A percentile compares a stretch with the other conserved stretches of the same genome.
These are phyloP conservation scores for Paratrypanosoma confusum DNA, from an alignment of 208 protist genomes.

Conservation along the genomic window DNA sequence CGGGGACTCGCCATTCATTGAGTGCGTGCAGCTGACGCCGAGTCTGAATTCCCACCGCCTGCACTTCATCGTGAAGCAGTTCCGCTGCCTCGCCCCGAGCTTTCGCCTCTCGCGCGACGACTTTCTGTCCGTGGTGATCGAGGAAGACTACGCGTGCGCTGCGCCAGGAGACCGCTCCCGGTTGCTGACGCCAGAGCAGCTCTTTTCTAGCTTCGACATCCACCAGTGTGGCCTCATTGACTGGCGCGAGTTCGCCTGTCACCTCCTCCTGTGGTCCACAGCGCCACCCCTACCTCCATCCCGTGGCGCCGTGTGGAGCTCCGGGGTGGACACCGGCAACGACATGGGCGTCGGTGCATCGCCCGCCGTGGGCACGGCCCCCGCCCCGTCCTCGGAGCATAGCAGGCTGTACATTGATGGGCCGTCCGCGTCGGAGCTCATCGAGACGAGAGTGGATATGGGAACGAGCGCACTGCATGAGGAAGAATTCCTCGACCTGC, in stretches of 20 bases:
- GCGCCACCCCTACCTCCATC: constrained; percentile 10
- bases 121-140: constrained; percentile 46
- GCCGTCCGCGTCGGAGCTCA: constrained; percentile 39
- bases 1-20: no score
- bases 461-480: constrained; percentile 25
- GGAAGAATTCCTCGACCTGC: constrained; percentile 36
- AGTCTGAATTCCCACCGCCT: no score
- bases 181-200: constrained; percentile 20
- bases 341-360: background rate
- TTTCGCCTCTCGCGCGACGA: constrained; percentile 48
- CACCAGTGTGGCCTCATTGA: constrained; percentile 49
- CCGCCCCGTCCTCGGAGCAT: background rate
- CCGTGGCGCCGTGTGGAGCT: background rate
- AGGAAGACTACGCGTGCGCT: constrained; percentile 47
- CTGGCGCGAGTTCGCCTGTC: constrained; percentile 75
- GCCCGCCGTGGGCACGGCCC: background rate
- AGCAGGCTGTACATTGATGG: constrained; percentile 26
- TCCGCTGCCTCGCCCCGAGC: constrained; percentile 56
- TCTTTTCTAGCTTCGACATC: constrained; percentile 64
- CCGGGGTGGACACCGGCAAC: no score
- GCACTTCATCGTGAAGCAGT: constrained; percentile 38
- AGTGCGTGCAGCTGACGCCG: no score
- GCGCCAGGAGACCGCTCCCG: constrained; percentile 3
- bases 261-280: constrained; percentile 75
- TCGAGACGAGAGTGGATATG: constrained; percentile 22